phyloP scores from a whole-genome alignment of 768 basidiomycete species.

The Coprinopsis strossmayeri region DNA sequence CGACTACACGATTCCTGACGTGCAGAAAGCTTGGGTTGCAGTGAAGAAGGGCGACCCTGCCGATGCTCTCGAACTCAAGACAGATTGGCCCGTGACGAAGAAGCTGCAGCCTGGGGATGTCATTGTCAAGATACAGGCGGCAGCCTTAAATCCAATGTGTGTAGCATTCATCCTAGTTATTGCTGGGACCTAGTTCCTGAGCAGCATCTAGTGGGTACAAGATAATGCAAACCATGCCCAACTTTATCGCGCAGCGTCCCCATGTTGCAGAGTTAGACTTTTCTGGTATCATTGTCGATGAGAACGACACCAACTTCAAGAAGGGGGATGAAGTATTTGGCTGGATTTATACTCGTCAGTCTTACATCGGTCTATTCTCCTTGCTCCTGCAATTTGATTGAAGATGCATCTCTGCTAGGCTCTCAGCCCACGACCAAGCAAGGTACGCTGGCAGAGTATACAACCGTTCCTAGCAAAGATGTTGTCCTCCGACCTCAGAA shows the following conservation, averaged over 20 bases:
- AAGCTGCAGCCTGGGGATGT: conserved; percentile 26
- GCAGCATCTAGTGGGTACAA: conserved; percentile 47
- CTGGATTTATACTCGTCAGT: conserved; percentile 22
- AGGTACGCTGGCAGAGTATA: conserved; percentile 58
- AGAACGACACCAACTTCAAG: conserved; percentile 43
- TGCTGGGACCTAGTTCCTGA: neutral
- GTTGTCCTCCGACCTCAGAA: conserved; percentile 40
- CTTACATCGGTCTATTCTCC: neutral
- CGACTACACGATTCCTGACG: conserved; percentile 19
- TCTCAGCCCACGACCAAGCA: conserved; percentile 31
- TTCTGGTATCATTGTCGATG: conserved; percentile 53
- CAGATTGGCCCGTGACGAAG: conserved; percentile 33
- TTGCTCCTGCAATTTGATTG: too few species aligned
- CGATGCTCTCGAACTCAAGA: conserved; percentile 24
- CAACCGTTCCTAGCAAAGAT: conserved; percentile 33
- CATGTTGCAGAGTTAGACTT: conserved; percentile 56
- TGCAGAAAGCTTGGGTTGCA: conserved; percentile 34
- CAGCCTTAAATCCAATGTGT: conserved; percentile 66
- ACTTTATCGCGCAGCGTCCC: conserved; percentile 40
- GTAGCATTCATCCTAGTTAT: conserved; percentile 9
- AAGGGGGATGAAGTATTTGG: conserved; percentile 65
- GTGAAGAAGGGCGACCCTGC: conserved; percentile 25
- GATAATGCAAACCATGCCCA: conserved; percentile 42
- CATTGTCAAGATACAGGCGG: conserved; percentile 30
- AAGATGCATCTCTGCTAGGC: too few species aligned